Evolutionary conservation across 352 stramenopile genomes (phyloP).

Genomic region (Phytophthora fragariaefolia): DNA sequence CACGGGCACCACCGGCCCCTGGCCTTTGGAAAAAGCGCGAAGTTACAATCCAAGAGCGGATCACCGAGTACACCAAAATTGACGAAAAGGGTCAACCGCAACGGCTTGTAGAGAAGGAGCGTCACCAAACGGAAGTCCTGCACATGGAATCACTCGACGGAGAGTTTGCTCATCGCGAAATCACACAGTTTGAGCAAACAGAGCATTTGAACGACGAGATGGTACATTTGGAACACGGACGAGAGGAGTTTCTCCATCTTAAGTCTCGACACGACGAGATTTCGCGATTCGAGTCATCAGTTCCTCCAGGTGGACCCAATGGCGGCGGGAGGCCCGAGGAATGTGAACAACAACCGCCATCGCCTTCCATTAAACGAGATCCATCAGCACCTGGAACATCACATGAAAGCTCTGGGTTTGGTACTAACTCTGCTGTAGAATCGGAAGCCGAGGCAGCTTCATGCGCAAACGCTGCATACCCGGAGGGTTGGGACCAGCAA

Average conservation of each 20-base stretch:
- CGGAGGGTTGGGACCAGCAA: constrained; percentile 23
- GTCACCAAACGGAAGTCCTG: constrained; percentile 85
- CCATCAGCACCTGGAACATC: constrained; percentile 34
- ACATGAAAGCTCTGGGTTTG: constrained; percentile 7
- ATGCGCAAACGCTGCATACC: constrained; percentile 15
- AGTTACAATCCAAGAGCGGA: constrained; percentile 88
- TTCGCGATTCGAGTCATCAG: constrained; percentile 83
- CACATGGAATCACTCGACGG: constrained; percentile 84
- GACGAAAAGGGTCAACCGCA: constrained; percentile 79
- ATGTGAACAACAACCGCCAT: constrained; percentile 77
- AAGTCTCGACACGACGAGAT: constrained; percentile 87
- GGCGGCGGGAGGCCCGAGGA: constrained; percentile 55
- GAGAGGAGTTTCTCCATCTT: constrained; percentile 85
- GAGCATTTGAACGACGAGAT: constrained; percentile 87
- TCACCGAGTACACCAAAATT: constrained; percentile 90
- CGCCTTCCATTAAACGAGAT: constrained; percentile 82
- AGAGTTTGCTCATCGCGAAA: constrained; percentile 85
- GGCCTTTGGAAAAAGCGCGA: constrained; percentile 90
- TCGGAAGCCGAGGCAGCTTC: constrained; percentile 5
- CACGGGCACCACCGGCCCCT: constrained; percentile 55
- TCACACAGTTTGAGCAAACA: constrained; percentile 87
- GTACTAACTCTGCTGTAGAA: neutral
- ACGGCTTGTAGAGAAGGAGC: constrained; percentile 82
- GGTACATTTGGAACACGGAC: constrained; percentile 78
- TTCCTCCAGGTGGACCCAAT: constrained; percentile 35